A percentile compares a stretch with the other conserved stretches of the same genome.
Evolutionary conservation across 805 yeast species (phyloP).

Genomic region (Pichia gijzeniarum): DNA sequence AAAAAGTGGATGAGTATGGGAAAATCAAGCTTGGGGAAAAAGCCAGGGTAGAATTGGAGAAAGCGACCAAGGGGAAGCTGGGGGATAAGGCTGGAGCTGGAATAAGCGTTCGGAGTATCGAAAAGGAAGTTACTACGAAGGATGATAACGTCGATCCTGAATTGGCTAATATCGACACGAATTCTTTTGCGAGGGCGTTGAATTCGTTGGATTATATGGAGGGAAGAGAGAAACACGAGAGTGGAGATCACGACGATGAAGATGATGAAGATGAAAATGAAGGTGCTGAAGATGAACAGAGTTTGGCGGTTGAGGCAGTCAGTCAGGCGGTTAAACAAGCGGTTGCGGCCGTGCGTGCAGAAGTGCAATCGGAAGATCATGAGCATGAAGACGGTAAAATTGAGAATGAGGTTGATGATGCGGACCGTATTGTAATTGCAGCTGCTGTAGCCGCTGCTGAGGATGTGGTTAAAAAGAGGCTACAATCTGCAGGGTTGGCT

Average conservation of each 20-base stretch:
- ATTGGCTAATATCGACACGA: constrained; percentile 39
- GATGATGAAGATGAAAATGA: neutral
- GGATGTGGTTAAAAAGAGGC: neutral
- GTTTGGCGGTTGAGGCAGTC: constrained; percentile 27
- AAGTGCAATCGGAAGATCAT: neutral
- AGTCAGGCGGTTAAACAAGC: constrained; percentile 7
- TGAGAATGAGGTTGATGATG: constrained; percentile 16
- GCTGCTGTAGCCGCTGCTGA: constrained; percentile 32
- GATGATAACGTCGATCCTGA: constrained; percentile 49
- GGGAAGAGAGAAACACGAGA: constrained; percentile 9
- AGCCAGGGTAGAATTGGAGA: too few species aligned
- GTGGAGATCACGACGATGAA: neutral
- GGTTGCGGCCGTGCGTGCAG: constrained; percentile 10
- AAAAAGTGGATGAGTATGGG: too few species aligned
- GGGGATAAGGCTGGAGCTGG: too few species aligned
- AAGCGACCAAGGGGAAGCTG: too few species aligned
- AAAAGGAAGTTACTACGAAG: neutral
- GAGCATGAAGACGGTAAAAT: constrained; percentile 9
- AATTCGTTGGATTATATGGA: constrained; percentile 27
- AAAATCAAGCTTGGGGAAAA: too few species aligned
- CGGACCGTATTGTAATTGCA: constrained; percentile 14
- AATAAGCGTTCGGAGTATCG: too few species aligned
- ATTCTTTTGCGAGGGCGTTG: constrained; percentile 54
- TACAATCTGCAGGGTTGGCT: neutral
- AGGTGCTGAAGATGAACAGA: constrained; percentile 24